Percentiles rank a stretch among this genome's conserved stretches.
Evolutionary conservation across 768 basidiomycete genomes (phyloP).

Genomic region (Leccinum sublutescens): DNA sequence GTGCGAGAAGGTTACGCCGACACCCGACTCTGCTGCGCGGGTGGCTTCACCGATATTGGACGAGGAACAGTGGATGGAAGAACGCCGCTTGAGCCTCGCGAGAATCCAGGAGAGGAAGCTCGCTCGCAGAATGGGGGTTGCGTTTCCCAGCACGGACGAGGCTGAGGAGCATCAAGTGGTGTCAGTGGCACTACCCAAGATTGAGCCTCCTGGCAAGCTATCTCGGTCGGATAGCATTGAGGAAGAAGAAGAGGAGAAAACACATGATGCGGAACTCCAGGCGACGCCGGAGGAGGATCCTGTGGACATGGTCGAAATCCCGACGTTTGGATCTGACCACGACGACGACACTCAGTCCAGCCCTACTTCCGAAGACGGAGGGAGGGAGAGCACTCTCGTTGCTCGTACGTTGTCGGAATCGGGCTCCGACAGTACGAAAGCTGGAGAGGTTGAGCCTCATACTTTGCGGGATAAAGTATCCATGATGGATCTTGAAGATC

Average conservation of each 20-base stretch:
- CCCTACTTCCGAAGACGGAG: constrained; percentile 16
- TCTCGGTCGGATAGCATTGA: constrained; percentile 33
- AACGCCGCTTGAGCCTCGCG: constrained; percentile 32
- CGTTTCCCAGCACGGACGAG: constrained; percentile 14
- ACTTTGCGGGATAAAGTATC: constrained; percentile 28
- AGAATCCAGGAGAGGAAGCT: constrained; percentile 33
- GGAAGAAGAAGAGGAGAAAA: constrained; percentile 31
- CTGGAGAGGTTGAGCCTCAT: constrained; percentile 25
- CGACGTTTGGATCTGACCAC: not conserved
- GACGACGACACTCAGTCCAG: constrained; percentile 5
- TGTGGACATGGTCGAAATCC: constrained; percentile 1
- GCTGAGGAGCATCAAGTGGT: constrained; percentile 14
- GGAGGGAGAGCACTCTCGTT: constrained; percentile 23
- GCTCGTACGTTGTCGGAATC: constrained; percentile 29
- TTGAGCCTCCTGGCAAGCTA: constrained; percentile 24
- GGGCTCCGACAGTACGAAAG: constrained; percentile 28
- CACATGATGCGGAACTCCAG: constrained; percentile 9
- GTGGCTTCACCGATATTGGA: constrained; percentile 13
- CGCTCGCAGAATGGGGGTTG: constrained; percentile 32
- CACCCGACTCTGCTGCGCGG: constrained; percentile 5
- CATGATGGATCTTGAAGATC: constrained; percentile 28
- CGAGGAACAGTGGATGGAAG: constrained; percentile 38
- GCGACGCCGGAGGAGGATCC: not conserved
- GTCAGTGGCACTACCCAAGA: constrained; percentile 15
- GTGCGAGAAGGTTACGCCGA: constrained; percentile 20